Evolutionary conservation across 1,139 yeast genomes (phyloP).

Genomic region (Protomyces pachydermus): DNA sequence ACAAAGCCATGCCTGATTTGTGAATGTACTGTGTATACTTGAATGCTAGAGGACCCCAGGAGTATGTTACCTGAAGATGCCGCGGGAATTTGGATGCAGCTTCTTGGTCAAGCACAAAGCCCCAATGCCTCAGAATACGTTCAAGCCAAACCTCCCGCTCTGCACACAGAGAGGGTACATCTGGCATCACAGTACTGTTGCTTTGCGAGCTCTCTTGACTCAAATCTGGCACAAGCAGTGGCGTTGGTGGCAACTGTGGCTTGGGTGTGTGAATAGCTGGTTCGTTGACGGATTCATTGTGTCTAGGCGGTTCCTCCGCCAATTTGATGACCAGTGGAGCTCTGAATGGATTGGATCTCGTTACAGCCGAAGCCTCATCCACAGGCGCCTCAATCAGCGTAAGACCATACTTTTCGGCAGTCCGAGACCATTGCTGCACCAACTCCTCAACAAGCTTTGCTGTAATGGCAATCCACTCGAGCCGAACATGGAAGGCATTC

Average conservation of each 20-base stretch:
- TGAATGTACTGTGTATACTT: constrained; percentile 86
- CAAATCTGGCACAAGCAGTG: background rate
- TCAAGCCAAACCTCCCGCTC: constrained; percentile 48
- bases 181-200: background rate
- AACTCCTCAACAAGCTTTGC: constrained; percentile 84
- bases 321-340: constrained; percentile 68
- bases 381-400: constrained; percentile 89
- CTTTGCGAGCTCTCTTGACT: constrained; percentile 1
- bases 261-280: background rate
- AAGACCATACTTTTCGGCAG: constrained; percentile 81
- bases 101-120: constrained; percentile 77
- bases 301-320: constrained; percentile 61
- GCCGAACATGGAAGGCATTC: constrained; percentile 82
- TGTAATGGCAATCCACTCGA: constrained; percentile 91
- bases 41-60: constrained; percentile 88
- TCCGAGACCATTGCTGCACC: constrained; percentile 71
- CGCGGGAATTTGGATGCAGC: constrained; percentile 42
- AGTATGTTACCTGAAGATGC: constrained; percentile 57
- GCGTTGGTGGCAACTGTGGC: background rate
- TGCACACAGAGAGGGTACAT: background rate
- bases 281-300: background rate
- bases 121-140: constrained; percentile 60
- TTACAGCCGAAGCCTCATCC: constrained; percentile 74
- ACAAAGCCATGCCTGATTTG: constrained; percentile 79
- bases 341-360: constrained; percentile 76